Evolutionary conservation across 1,284 basidiomycete species (phyloP).

Genomic region (Ganoderma lucidum): DNA sequence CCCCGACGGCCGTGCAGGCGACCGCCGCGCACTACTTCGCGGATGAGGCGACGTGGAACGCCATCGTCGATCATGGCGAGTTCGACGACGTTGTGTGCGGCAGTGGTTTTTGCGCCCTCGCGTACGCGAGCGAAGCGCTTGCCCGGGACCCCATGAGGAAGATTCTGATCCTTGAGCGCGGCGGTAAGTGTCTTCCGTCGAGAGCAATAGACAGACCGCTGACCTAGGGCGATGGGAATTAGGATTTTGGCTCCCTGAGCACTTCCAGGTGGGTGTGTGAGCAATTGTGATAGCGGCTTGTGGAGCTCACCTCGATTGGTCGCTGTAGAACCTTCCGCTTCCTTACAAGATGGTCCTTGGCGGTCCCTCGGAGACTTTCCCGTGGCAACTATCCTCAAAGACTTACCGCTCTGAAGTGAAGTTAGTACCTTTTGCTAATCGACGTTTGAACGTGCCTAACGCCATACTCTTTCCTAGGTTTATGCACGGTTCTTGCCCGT

Average conservation of each 20-base stretch:
- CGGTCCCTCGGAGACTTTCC: background rate
- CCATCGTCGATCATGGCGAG: conserved; percentile 23
- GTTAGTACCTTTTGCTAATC: background rate
- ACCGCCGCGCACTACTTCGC: conserved; percentile 21
- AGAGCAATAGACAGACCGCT: background rate
- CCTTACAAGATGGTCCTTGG: background rate
- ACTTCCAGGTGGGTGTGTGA: background rate
- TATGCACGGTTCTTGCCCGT: conserved; percentile 22
- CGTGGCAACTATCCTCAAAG: background rate
- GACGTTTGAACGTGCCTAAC: background rate
- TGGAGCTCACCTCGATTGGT: background rate
- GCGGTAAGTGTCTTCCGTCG: conserved; percentile 22
- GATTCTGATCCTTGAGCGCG: conserved; percentile 36
- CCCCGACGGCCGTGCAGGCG: background rate
- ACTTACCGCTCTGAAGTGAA: background rate
- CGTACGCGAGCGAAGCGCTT: conserved; percentile 36
- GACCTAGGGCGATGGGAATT: background rate
- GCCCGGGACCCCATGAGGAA: conserved; percentile 31
- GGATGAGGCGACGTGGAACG: conserved; percentile 21
- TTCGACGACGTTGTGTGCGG: conserved; percentile 23
- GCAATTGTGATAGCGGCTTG: background rate
- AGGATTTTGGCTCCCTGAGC: background rate
- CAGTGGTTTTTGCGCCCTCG: conserved; percentile 33
- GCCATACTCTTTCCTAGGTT: background rate
- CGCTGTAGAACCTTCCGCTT: background rate